Evolutionary conservation across 768 basidiomycete genomes (phyloP), one percentile per base, ranked within the genome.

Genomic region (Trametes villosa): DNA sequence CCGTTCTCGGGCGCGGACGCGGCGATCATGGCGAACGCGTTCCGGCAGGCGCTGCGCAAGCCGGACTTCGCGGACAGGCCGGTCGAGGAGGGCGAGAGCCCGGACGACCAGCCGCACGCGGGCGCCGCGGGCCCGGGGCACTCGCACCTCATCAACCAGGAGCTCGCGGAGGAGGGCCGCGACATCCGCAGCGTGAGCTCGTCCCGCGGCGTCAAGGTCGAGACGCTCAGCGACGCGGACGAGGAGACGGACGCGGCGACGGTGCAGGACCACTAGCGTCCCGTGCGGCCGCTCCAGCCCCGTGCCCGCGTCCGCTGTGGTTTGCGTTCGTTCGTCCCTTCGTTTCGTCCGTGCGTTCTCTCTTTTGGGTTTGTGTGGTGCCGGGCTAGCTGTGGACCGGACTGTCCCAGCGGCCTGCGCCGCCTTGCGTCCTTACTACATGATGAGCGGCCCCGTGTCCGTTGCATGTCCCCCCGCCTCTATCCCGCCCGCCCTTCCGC

Each of bases 1-100:
- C 88, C 86, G 11, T 89, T 95, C 75, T 88, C 87, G 45, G 87
- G 85, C 20, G 87, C 89, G 22, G 94, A 96, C 74, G 94, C 94
- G 53, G 92, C 91, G 38, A 91, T 94, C 71, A 92, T 96, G 86
- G 93, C 94, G 40, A 88, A 93, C 77, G 94, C 94, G 7, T 96
- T 96, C 76, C 81, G 94, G 68, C 86, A 89, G 72, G 91, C 90
- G 65, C 78, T 96, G 69, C 82, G 94, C 72, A 94, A 94, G 72
- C 94, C 94, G 11, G 92, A 93, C 70, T 96, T 95, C 73, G 82
- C 87, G n/a, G 83, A 74, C 20, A 71, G 80, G 54, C 82, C 86
- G 3, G 81, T 86, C 15, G 89, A 91, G 67, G 92, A 92, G 70
- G 86, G 84, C 20, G 86, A 86, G 46, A 83, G 81, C 62, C 87